Base-by-base conservation (phyloP, 2,329 filamentous ascomycete species). In the Dactylellina leptospora region DNA sequence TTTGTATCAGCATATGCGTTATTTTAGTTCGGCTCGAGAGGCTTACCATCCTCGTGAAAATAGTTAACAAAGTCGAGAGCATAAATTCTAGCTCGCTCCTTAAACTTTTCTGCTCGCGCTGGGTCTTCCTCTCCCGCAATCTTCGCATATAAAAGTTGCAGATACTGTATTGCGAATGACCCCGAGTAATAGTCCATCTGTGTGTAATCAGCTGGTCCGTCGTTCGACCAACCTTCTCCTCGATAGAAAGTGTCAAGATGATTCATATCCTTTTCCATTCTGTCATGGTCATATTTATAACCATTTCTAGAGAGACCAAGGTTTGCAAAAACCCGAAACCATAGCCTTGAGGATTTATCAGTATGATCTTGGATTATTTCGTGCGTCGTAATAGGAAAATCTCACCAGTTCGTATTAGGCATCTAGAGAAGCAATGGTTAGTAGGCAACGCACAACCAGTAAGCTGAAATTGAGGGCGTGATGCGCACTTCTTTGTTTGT, bases 131-230 rank as follows among this genome's bases (percentile, higher is more conserved):
- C 84, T 0, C 84, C 87, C 1, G 88, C 88, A 1, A 93, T 80
- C 74, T 90, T 90, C 28, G 89, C 85, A 74, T 93, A 93, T 0
- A 93, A 82, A 0, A 93, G 84, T 78, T 93, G 90, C 3, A 92
- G 81, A 75, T 91, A 90, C 75, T 93, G 90, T 63, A 93, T 93
- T 0, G 90, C 90, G 78, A 92, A 93, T 66, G 88, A 90, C 8
- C 89, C 90, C 0, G 89, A 92, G 79, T 93, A 93, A 77, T 93
- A 93, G 78, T 93, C 90, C 87, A 93, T 92, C 79, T 93, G 90
- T 66, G 90, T 89, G 64, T 92, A 90, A 11, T 87, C 87, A 76
- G 89, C 87, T 0, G 90, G 90, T 0, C 90, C 90, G 77, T 93
- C 90, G 76, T 92, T 91, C 1, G 88, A 91, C 90, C 90, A 93